These are phyloP conservation scores for Dillenia suffruticosa DNA, from an alignment of 164 flowering plant genomes.

Conservation along the genomic window DNA sequence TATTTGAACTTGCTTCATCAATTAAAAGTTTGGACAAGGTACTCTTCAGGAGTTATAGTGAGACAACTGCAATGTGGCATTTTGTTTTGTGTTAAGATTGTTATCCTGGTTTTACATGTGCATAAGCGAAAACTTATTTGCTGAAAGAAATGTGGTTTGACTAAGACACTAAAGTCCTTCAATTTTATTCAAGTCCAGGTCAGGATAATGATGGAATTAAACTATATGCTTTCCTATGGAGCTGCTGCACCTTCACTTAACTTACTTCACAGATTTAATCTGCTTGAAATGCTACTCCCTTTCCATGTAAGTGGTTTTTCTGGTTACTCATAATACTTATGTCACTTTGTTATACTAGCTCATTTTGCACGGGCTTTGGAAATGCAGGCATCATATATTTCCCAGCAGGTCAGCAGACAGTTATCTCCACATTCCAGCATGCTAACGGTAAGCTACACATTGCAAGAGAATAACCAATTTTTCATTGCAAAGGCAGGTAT, in stretches of 20 bases:
- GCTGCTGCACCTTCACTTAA: slow-evolving; percentile 73
- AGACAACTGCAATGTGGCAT: too few relatives aligned
- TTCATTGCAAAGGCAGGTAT: too few relatives aligned
- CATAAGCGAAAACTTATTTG: too few relatives aligned
- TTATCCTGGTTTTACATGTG: too few relatives aligned
- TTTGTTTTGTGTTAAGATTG: too few relatives aligned
- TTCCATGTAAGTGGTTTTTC: slow-evolving; percentile 58
- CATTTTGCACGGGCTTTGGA: too few relatives aligned
- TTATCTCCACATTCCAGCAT: slow-evolving; percentile 38
- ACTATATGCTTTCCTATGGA: slow-evolving; percentile 91
- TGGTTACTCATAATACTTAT: too few relatives aligned
- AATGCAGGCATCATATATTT: slow-evolving; percentile 76
- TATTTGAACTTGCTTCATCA: slow-evolving; percentile 42
- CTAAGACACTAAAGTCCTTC: neutral
- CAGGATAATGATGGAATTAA: slow-evolving; percentile 69
- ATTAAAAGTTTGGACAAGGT: slow-evolving; percentile 55
- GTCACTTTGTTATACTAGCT: too few relatives aligned
- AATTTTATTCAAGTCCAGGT: slow-evolving; percentile 41
- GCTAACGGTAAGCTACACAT: slow-evolving; percentile 64
- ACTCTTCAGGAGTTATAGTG: slow-evolving; percentile 2
- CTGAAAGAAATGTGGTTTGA: too few relatives aligned
- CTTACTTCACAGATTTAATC: slow-evolving; percentile 58
- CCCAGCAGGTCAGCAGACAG: slow-evolving; percentile 27
- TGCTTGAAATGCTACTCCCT: slow-evolving; percentile 72
- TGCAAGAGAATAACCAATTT: neutral